Evolutionary conservation across 2,329 filamentous ascomycete genomes (phyloP).

Genomic region (Bipolaris gigantea): DNA sequence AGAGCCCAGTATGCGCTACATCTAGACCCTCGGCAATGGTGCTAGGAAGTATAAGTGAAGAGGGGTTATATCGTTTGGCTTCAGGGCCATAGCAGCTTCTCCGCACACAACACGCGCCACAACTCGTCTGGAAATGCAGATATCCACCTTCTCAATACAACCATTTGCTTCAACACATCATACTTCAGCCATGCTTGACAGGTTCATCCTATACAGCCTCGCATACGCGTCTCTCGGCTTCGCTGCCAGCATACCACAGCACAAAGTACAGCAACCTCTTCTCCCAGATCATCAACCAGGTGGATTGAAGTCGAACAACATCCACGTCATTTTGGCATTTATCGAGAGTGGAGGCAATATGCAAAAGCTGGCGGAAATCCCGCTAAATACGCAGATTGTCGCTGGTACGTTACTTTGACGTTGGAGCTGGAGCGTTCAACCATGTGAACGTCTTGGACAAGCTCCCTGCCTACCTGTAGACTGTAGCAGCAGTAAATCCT

Average conservation of each 20-base stretch:
- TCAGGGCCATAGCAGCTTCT: neutral
- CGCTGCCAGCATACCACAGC: constrained; percentile 11
- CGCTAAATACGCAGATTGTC: constrained; percentile 15
- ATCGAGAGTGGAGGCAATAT: constrained; percentile 10
- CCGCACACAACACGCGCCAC: neutral
- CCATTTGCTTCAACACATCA: neutral
- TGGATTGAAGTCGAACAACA: neutral
- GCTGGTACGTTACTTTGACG: constrained; percentile 14
- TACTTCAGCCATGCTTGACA: constrained; percentile 3
- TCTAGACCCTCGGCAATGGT: neutral
- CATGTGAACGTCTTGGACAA: neutral
- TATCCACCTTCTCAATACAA: neutral
- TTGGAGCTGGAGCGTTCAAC: no score
- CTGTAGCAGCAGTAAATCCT: neutral
- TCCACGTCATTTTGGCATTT: constrained; percentile 19
- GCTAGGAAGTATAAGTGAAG: neutral
- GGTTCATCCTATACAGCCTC: neutral
- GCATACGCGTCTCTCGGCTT: neutral
- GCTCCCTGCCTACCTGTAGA: neutral
- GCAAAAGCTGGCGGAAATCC: constrained; percentile 20
- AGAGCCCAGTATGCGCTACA: neutral
- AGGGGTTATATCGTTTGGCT: neutral
- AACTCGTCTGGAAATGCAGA: neutral
- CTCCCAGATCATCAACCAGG: neutral
- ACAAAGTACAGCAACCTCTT: constrained; percentile 13